Conservation (phyloP, 2,329 filamentous ascomycete species). For the Didymosphaeria variabile region DNA sequence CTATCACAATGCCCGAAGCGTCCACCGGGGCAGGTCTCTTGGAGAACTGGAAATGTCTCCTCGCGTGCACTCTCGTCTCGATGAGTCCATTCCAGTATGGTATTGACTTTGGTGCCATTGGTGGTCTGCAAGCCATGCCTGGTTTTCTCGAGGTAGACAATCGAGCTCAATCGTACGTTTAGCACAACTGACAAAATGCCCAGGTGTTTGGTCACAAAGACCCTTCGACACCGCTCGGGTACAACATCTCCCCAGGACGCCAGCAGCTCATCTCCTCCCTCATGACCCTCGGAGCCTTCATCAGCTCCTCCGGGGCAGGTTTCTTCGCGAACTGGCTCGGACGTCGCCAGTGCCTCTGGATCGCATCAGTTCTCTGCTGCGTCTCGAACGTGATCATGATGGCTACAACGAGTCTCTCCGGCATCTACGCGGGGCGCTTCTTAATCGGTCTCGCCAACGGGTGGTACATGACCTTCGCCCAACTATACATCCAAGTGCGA, state of each 20-base stretch:
- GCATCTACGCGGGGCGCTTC: conserved; percentile 63
- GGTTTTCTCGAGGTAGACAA: conserved; percentile 57
- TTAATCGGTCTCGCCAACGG: conserved; percentile 63
- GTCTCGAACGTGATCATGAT: conserved; percentile 63
- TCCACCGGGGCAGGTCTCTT: conserved; percentile 41
- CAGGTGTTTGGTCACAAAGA: conserved; percentile 44
- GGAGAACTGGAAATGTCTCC: conserved; percentile 58
- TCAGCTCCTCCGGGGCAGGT: conserved; percentile 53
- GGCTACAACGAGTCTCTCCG: conserved; percentile 61
- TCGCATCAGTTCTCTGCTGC: conserved; percentile 59
- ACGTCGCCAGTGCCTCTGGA: conserved; percentile 56
- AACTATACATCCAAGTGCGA: conserved; percentile 59
- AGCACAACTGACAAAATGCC: conserved; percentile 3
- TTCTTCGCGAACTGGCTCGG: conserved; percentile 49
- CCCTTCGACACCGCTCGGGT: conserved; percentile 48
- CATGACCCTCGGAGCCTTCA: conserved; percentile 57
- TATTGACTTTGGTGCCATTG: conserved; percentile 62
- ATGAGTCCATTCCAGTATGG: conserved; percentile 64
- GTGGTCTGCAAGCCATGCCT: conserved; percentile 61
- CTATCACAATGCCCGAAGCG: conserved; percentile 31
- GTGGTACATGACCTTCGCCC: conserved; percentile 65
- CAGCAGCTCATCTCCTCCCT: conserved; percentile 58
- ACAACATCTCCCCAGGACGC: conserved; percentile 54
- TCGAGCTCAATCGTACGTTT: conserved; percentile 5
- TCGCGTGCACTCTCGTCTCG: conserved; percentile 59